A percentile compares a stretch with the other conserved stretches of the same genome.
phyloP scores from a whole-genome alignment of 139 green algal species.

The Chara braunii region DNA sequence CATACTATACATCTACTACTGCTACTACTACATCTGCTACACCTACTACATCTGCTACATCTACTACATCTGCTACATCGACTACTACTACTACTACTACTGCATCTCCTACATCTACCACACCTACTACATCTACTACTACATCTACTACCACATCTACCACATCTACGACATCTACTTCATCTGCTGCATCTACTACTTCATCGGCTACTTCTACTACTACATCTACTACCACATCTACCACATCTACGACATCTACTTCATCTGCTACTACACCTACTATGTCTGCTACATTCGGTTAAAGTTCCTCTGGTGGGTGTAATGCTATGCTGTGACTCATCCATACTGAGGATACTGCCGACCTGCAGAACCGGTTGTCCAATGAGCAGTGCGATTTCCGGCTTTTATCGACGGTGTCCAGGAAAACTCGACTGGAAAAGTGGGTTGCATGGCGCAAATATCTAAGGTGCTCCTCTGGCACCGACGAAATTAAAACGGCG shows the following conservation, averaged over 20 bases:
- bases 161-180: not conserved
- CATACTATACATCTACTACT: constrained; percentile 2
- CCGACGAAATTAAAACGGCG: too few species aligned
- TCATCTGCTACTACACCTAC: not conserved
- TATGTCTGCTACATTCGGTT: not conserved
- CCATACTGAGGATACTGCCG: not conserved
- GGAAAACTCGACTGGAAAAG: too few species aligned
- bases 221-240: not conserved
- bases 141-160: not conserved
- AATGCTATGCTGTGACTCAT: not conserved
- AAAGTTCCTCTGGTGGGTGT: not conserved
- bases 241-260: not conserved
- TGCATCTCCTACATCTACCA: not conserved
- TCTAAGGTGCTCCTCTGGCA: too few species aligned
- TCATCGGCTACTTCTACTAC: constrained; percentile 1
- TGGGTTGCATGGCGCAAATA: too few species aligned
- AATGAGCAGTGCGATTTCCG: too few species aligned
- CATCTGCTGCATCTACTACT: not conserved
- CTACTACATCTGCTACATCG: not conserved
- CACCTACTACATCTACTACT: not conserved
- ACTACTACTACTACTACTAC: constrained; percentile 6
- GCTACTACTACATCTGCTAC: not conserved
- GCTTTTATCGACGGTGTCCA: too few species aligned
- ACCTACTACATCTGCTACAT: not conserved
- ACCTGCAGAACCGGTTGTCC: too few species aligned